phyloP scores from a whole-genome alignment of 2,329 filamentous ascomycete species.

The Rutstroemia sp. region DNA sequence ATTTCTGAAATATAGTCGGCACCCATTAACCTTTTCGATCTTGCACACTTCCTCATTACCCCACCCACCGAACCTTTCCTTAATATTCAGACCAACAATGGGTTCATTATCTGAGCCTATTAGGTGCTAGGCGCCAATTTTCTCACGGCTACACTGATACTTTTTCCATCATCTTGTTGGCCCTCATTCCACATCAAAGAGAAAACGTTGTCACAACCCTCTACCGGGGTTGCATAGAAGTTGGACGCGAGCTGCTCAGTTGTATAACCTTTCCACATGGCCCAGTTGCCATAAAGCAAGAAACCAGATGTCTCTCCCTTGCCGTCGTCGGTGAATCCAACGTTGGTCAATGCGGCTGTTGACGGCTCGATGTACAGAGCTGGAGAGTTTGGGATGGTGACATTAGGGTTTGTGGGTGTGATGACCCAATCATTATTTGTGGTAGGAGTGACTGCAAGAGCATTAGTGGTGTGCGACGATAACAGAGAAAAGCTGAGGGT shows the following conservation, averaged over 20 bases:
- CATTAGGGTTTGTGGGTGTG: background rate
- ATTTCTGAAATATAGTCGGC: too few species aligned
- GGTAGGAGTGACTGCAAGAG: background rate
- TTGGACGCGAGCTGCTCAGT: background rate
- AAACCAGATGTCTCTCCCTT: background rate
- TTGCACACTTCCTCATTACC: background rate
- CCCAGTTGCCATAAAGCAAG: background rate
- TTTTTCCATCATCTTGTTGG: background rate
- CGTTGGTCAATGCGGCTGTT: background rate
- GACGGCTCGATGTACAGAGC: background rate
- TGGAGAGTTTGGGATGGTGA: background rate
- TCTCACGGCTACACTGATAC: background rate
- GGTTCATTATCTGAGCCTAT: background rate
- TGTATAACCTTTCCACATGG: background rate
- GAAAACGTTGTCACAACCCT: background rate
- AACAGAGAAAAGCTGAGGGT: background rate
- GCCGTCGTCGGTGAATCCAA: background rate
- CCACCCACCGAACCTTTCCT: background rate
- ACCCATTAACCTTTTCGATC: too few species aligned
- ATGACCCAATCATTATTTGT: background rate
- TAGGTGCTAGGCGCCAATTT: background rate
- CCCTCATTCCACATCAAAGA: conserved; percentile 3
- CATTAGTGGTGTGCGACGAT: background rate
- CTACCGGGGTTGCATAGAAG: conserved; percentile 1
- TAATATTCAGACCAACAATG: background rate